These are phyloP conservation scores for Hylodesmum podocarpum DNA, from an alignment of 306 rosid genomes.

Conservation along the genomic window DNA sequence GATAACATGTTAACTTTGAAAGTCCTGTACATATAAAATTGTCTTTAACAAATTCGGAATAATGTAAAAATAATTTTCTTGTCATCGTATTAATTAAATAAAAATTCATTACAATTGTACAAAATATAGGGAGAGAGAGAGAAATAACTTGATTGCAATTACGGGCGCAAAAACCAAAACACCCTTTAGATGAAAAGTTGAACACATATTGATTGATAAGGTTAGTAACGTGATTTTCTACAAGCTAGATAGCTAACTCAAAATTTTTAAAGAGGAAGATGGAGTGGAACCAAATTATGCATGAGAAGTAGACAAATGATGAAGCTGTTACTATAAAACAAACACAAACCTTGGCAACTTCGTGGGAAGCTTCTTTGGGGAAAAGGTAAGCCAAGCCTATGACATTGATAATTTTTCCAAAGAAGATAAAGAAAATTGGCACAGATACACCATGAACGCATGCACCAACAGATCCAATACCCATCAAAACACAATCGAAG, in stretches of 20 bases:
- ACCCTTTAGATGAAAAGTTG: neutral
- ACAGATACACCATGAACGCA: slow-evolving; percentile 88
- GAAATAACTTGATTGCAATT: neutral
- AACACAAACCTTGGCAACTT: slow-evolving; percentile 73
- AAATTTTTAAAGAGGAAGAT: neutral
- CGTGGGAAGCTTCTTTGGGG: slow-evolving; percentile 82
- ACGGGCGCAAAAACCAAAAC: neutral
- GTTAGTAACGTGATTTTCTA: neutral
- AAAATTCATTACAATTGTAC: neutral
- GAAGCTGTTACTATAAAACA: neutral
- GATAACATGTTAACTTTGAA: neutral
- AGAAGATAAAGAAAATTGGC: slow-evolving; percentile 84
- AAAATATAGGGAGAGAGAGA: neutral
- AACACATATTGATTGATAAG: neutral
- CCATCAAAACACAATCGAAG: slow-evolving; percentile 67
- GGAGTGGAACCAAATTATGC: neutral
- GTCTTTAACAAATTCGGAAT: neutral
- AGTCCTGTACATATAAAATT: no score
- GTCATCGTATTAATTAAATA: no score
- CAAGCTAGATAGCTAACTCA: neutral
- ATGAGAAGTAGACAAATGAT: neutral
- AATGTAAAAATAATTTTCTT: neutral
- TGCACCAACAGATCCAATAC: slow-evolving; percentile 71
- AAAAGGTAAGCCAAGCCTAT: slow-evolving; percentile 80
- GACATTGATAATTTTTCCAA: slow-evolving; percentile 74